phyloP scores from a whole-genome alignment of 2,329 filamentous ascomycete species.

The Bertia moriformis region DNA sequence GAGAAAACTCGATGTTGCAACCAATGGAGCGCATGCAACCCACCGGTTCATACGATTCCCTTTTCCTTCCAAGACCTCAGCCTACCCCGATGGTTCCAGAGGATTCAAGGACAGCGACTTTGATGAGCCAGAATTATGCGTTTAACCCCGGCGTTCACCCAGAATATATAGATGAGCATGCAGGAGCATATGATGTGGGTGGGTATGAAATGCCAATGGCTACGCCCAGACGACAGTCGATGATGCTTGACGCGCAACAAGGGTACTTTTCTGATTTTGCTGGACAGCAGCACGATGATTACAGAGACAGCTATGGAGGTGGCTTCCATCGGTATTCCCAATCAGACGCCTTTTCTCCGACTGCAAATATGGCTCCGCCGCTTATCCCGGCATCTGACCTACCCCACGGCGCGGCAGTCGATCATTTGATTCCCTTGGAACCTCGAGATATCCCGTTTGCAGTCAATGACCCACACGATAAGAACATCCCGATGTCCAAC shows the following conservation, averaged over 20 bases:
- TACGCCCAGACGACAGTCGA: not conserved
- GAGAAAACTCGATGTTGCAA: not conserved
- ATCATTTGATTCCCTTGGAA: constrained; percentile 78
- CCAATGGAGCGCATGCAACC: not conserved
- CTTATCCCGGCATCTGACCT: constrained; percentile 76
- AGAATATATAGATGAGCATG: not conserved
- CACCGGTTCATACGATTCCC: not conserved
- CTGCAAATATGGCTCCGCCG: constrained; percentile 77
- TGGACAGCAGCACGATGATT: constrained; percentile 69
- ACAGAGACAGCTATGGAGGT: constrained; percentile 24
- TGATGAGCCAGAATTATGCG: constrained; percentile 1
- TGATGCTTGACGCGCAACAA: constrained; percentile 22
- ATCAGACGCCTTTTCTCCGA: constrained; percentile 76
- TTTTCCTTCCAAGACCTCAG: not conserved
- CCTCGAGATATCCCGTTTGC: constrained; percentile 90
- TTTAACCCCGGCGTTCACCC: not conserved
- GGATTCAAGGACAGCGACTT: not conserved
- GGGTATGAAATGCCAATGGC: not conserved
- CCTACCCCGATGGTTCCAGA: not conserved
- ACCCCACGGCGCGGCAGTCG: constrained; percentile 56
- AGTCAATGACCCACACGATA: constrained; percentile 84
- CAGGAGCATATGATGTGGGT: not conserved
- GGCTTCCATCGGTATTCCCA: constrained; percentile 54
- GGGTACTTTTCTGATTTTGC: constrained; percentile 93
- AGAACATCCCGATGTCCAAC: constrained; percentile 78